These are phyloP conservation scores for Penicillium digitatum DNA, from an alignment of 2,329 filamentous ascomycete genomes.

Conservation along the genomic window DNA sequence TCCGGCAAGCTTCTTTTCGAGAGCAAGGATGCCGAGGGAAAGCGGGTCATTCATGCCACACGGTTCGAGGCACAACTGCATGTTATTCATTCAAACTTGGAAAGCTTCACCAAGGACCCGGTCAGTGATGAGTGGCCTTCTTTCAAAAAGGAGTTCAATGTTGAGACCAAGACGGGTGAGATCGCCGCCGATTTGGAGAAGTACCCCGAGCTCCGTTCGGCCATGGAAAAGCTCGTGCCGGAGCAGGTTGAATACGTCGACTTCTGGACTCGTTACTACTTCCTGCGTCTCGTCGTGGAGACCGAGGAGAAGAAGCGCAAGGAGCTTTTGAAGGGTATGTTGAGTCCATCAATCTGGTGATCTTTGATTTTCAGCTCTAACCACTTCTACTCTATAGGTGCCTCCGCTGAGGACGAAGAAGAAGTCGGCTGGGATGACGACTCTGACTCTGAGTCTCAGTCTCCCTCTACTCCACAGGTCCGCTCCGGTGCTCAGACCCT, in stretches of 20 bases:
- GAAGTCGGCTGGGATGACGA: constrained; percentile 68
- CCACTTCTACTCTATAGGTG: constrained; percentile 24
- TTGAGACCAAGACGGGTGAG: constrained; percentile 76
- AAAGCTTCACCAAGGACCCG: constrained; percentile 80
- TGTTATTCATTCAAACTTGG: constrained; percentile 80
- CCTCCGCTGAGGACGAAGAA: constrained; percentile 64
- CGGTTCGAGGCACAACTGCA: constrained; percentile 94
- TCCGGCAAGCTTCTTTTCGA: constrained; percentile 75
- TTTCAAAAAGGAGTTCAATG: constrained; percentile 72
- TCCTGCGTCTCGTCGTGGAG: constrained; percentile 86
- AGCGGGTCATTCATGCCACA: constrained; percentile 90
- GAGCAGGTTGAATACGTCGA: constrained; percentile 80
- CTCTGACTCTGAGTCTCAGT: constrained; percentile 54
- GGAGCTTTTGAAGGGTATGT: constrained; percentile 83
- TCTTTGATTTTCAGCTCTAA: constrained; percentile 2
- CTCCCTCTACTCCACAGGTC: constrained; percentile 42
- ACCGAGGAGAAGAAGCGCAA: constrained; percentile 83
- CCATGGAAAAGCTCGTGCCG: constrained; percentile 96
- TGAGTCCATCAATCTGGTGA: not conserved
- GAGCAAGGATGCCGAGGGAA: constrained; percentile 83
- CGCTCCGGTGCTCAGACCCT: constrained; percentile 36
- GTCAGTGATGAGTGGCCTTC: constrained; percentile 66
- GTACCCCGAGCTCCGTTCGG: constrained; percentile 76
- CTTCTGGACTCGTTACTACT: constrained; percentile 97
- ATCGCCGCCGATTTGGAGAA: constrained; percentile 79